Conservation (phyloP, 1,139 yeast species). For the Meyerozyma guilliermondii region DNA sequence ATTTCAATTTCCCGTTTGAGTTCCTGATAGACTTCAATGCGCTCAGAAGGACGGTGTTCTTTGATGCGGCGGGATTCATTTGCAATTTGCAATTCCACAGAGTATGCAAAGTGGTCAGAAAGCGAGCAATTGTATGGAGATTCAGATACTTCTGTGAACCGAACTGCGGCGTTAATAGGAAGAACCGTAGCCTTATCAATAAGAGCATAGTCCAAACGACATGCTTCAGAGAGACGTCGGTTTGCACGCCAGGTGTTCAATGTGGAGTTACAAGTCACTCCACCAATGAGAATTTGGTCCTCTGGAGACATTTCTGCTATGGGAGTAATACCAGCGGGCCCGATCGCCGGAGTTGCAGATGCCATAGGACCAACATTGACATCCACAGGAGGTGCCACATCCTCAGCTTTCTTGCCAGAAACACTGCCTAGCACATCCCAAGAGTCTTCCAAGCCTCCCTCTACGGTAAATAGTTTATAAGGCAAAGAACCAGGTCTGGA, state of each 20-base stretch:
- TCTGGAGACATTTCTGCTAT: conserved; percentile 52
- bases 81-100: conserved; percentile 41
- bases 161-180: conserved; percentile 60
- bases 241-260: conserved; percentile 81
- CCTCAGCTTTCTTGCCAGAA: neutral
- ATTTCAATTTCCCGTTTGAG: conserved; percentile 48
- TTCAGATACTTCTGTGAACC: conserved; percentile 65
- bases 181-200: conserved; percentile 52
- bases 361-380: neutral
- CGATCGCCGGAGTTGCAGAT: neutral
- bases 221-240: conserved; percentile 67
- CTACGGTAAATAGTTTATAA: conserved; percentile 62
- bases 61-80: neutral
- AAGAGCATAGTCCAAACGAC: conserved; percentile 85
- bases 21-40: conserved; percentile 47
- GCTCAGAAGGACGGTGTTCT: conserved; percentile 10
- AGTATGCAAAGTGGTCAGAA: conserved; percentile 92
- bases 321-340: conserved; percentile 19
- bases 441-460: conserved; percentile 71
- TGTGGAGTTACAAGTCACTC: conserved; percentile 84
- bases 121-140: conserved; percentile 56
- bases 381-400: neutral
- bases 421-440: conserved; percentile 68
- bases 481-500: conserved; percentile 85
- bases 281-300: conserved; percentile 69